These are phyloP conservation scores for Starmerella stellata DNA, from an alignment of 805 yeast genomes.

Conservation along the genomic window DNA sequence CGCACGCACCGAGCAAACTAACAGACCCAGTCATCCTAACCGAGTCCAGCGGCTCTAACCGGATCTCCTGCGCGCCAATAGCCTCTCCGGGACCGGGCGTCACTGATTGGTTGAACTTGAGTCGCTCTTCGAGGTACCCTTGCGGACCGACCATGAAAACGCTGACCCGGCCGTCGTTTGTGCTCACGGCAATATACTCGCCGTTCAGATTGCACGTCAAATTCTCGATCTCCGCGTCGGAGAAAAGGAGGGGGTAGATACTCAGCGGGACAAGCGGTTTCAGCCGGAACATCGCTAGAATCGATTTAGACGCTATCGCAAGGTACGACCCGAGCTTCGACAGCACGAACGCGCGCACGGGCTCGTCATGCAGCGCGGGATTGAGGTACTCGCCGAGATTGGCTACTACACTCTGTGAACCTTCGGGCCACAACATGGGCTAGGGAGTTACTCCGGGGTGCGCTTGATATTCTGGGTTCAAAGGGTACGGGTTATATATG, in stretches of 20 bases:
- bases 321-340: conserved; percentile 15
- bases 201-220: conserved; percentile 9
- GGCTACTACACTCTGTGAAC: conserved; percentile 13
- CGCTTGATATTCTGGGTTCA: no score
- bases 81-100: conserved; percentile 28
- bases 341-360: conserved; percentile 9
- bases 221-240: conserved; percentile 6
- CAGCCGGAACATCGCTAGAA: conserved; percentile 15
- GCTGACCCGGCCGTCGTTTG: conserved; percentile 10
- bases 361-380: conserved; percentile 9
- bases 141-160: conserved; percentile 10
- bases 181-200: conserved; percentile 8
- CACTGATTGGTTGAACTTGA: conserved; percentile 5
- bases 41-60: conserved; percentile 15
- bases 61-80: conserved; percentile 23
- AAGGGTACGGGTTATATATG: no score
- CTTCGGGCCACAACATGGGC: conserved; percentile 20
- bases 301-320: conserved; percentile 11
- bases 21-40: conserved; percentile 4
- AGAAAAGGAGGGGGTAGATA: conserved; percentile 12
- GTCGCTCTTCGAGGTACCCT: conserved; percentile 14
- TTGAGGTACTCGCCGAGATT: conserved; percentile 11
- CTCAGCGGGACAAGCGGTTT: conserved; percentile 17
- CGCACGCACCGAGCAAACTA: conserved; percentile 4
- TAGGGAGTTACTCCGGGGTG: no score